Conservation (phyloP, 2,329 filamentous ascomycete genomes). For the Diaporthe eres region DNA sequence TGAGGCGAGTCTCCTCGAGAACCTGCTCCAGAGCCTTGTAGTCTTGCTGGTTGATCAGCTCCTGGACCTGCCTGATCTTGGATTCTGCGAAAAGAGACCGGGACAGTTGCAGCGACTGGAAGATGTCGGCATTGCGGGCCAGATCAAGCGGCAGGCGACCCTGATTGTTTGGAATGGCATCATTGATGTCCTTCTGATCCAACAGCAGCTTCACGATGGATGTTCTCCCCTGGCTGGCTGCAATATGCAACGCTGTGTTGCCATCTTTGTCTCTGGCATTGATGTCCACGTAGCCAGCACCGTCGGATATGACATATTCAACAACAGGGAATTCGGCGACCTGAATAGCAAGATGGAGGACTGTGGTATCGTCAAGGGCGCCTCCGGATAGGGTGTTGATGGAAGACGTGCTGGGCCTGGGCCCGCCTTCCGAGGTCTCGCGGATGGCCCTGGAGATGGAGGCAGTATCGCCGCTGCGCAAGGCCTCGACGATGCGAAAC, state of each 20-base stretch:
- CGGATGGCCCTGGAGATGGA: conserved; percentile 90
- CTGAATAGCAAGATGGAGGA: conserved; percentile 94
- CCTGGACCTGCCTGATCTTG: conserved; percentile 87
- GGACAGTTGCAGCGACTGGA: conserved; percentile 92
- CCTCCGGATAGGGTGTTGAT: conserved; percentile 58
- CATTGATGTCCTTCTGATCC: conserved; percentile 87
- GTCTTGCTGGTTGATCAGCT: conserved; percentile 78
- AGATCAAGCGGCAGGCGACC: conserved; percentile 90
- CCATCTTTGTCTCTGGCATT: conserved; percentile 94
- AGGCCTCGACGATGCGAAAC: conserved; percentile 93
- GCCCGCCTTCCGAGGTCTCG: conserved; percentile 67
- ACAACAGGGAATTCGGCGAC: conserved; percentile 94
- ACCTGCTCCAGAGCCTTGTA: conserved; percentile 85
- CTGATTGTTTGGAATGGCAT: conserved; percentile 86
- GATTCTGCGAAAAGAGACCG: conserved; percentile 90
- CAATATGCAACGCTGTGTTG: conserved; percentile 92
- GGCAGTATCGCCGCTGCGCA: conserved; percentile 90
- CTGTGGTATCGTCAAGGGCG: conserved; percentile 84
- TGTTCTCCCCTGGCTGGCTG: conserved; percentile 84
- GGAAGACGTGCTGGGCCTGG: conserved; percentile 71
- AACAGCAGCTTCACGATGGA: conserved; percentile 87
- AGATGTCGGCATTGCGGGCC: conserved; percentile 93
- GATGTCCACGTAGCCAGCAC: conserved; percentile 78
- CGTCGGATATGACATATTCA: conserved; percentile 90
- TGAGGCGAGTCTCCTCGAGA: conserved; percentile 86